Evolutionary conservation across 129 eudicot species (phyloP), one percentile per base, ranked within the genome.

Genomic region (Helichrysum umbraculigerum): DNA sequence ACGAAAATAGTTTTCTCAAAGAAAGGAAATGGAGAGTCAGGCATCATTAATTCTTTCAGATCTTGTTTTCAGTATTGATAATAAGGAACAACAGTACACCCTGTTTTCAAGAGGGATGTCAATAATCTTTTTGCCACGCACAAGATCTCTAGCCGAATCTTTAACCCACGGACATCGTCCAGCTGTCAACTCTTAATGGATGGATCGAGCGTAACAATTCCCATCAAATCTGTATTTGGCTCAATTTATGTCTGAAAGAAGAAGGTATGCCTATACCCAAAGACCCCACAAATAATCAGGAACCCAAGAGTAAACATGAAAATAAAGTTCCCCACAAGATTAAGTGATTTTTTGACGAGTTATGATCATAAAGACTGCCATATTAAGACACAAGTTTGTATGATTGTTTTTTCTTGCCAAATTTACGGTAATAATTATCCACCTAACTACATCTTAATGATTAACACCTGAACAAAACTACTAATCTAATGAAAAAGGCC

Each of bases 221-320:
- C 79, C 15, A 5, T 82, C 28, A 77, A 74, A 11, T 62, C 63
- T n/a, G 22, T 72, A 66, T 57, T 75, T n/a, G 75, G 17, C 47
- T 81, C 73, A 21, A 76, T 50, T 37, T 51, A 75, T 33, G 66
- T 7, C 70, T 83, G 52, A 74, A 59, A 79, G 74, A 69, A 7
- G 83, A 83, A 79, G 84, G 87, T 10, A 75, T 83, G 87, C 81
- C 87, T 4, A 74, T 83, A 5, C 57, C 81, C 9, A 79, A 58
- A 25, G 81, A 74, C 5, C 87, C 81, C 7, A 41, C 78, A 32
- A 75, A 57, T 30, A 83, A 70, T 67, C n/a, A 81, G 87, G 34
- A 79, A 74, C 50, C 15, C 79, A 47, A 83, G 76, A 58, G 63
- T 79, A 39, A 83, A 69, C 59, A 70, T 79, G 66, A 34, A 70